Percentiles rank a stretch among this genome's conserved stretches.
These are phyloP conservation scores for Fomitopsis betulina DNA, from an alignment of 1,284 basidiomycete species.

Conservation along the genomic window DNA sequence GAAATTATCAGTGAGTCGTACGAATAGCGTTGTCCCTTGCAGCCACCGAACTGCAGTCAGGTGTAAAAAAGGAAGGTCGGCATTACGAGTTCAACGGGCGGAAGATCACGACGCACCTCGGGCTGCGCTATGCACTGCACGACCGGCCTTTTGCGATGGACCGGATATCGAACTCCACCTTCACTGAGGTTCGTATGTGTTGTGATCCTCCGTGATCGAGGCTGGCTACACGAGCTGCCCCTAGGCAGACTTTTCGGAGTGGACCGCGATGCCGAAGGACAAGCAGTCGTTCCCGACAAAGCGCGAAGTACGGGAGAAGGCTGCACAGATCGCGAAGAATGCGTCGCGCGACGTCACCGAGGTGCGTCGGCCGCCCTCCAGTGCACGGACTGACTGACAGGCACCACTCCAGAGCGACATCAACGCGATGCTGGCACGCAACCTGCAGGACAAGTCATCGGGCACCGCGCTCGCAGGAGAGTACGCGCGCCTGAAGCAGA, in stretches of 20 bases:
- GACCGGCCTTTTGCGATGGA: conserved; percentile 65
- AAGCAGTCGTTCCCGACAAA: conserved; percentile 56
- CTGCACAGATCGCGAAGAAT: conserved; percentile 54
- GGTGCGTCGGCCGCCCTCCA: conserved; percentile 35
- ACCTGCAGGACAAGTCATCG: conserved; percentile 37
- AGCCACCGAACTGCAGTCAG: conserved; percentile 31
- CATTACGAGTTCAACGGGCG: conserved; percentile 75
- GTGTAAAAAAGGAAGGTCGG: conserved; percentile 45
- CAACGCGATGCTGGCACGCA: conserved; percentile 66
- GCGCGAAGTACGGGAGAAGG: conserved; percentile 61
- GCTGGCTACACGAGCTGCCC: conserved; percentile 1
- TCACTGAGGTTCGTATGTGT: conserved; percentile 47
- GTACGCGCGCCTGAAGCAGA: conserved; percentile 58
- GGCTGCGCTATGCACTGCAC: conserved; percentile 69
- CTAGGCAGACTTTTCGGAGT: conserved; percentile 76
- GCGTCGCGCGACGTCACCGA: conserved; percentile 68
- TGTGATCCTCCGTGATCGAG: background rate
- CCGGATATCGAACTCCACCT: conserved; percentile 71
- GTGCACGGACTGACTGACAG: background rate
- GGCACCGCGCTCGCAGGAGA: conserved; percentile 46
- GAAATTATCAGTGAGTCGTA: conserved; percentile 62
- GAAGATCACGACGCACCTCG: conserved; percentile 56
- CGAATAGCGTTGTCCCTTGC: background rate
- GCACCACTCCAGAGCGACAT: conserved; percentile 52
- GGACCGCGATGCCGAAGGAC: conserved; percentile 44